Evolutionary conservation across 495 filamentous ascomycete genomes (phyloP).

Genomic region (Paragyromitra xinjiangensis): DNA sequence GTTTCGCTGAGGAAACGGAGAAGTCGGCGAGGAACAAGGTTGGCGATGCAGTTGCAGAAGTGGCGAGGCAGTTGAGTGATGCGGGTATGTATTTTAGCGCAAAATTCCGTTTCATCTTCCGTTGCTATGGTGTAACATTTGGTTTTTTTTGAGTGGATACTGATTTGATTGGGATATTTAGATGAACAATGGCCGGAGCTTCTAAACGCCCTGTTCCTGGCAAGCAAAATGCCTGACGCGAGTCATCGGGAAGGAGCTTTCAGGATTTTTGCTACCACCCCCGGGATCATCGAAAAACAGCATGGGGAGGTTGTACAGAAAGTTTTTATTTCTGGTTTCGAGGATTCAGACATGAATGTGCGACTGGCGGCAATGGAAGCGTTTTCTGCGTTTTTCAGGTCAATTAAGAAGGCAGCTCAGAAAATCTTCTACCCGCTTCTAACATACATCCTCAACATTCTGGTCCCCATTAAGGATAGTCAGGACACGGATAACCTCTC

Average conservation of each 20-base stretch:
- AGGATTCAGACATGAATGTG: constrained; percentile 84
- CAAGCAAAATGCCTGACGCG: constrained; percentile 82
- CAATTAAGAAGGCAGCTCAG: constrained; percentile 83
- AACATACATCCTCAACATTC: constrained; percentile 87
- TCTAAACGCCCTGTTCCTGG: constrained; percentile 80
- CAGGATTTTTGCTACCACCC: constrained; percentile 92
- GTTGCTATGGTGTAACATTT: not conserved
- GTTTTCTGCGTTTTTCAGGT: constrained; percentile 93
- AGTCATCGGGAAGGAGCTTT: constrained; percentile 89
- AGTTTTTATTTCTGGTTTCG: constrained; percentile 90
- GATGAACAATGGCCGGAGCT: constrained; percentile 91
- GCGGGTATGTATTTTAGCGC: constrained; percentile 69
- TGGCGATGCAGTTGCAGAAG: constrained; percentile 92
- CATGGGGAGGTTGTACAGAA: constrained; percentile 84
- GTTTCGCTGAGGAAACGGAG: constrained; percentile 74
- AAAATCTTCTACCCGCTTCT: constrained; percentile 85
- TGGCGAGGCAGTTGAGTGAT: constrained; percentile 93
- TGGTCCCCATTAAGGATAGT: constrained; percentile 89
- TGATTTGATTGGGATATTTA: constrained; percentile 58
- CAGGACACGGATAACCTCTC: constrained; percentile 88
- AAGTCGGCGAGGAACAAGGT: constrained; percentile 87
- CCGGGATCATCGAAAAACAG: constrained; percentile 94
- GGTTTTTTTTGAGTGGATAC: constrained; percentile 1
- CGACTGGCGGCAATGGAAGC: constrained; percentile 95
- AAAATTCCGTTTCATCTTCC: constrained; percentile 38